Evolutionary conservation across 2,329 filamentous ascomycete species (phyloP).

Genomic region (Ophiostoma tasmaniense): DNA sequence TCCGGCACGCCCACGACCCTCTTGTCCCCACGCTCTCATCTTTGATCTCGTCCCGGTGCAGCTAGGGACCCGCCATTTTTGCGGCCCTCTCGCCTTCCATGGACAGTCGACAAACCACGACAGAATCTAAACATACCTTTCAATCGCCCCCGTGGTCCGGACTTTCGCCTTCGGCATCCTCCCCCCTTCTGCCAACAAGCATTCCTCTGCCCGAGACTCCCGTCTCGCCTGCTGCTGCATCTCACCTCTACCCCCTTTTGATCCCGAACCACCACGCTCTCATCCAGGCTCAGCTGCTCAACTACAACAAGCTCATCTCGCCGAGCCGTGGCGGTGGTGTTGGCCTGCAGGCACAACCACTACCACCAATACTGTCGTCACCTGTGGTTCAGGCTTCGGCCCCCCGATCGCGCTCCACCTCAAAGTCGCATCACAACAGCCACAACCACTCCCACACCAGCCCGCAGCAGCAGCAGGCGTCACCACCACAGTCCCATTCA

Average conservation of each 20-base stretch:
- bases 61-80: conserved; percentile 13
- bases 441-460: conserved; percentile 1
- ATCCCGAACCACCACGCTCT: conserved; percentile 51
- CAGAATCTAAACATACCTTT: conserved; percentile 42
- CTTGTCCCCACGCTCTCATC: background rate
- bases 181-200: conserved; percentile 20
- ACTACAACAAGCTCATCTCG: conserved; percentile 58
- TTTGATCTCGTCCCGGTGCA: conserved; percentile 8
- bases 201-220: conserved; percentile 21
- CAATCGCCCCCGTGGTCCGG: conserved; percentile 34
- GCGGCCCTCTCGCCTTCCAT: conserved; percentile 32
- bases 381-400: conserved; percentile 46
- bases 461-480: conserved; percentile 12
- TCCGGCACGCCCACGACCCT: background rate
- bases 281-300: conserved; percentile 54
- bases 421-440: conserved; percentile 44
- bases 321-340: conserved; percentile 43
- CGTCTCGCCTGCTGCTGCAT: conserved; percentile 19
- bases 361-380: conserved; percentile 47
- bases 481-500: conserved; percentile 13
- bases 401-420: conserved; percentile 49
- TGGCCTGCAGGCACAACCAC: conserved; percentile 47
- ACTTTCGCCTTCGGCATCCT: conserved; percentile 25
- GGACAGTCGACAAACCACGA: conserved; percentile 42
- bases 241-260: conserved; percentile 36